Evolutionary conservation across 768 basidiomycete species (phyloP), one percentile per base, ranked within the genome.

Genomic region (Exidia glandulosa): DNA sequence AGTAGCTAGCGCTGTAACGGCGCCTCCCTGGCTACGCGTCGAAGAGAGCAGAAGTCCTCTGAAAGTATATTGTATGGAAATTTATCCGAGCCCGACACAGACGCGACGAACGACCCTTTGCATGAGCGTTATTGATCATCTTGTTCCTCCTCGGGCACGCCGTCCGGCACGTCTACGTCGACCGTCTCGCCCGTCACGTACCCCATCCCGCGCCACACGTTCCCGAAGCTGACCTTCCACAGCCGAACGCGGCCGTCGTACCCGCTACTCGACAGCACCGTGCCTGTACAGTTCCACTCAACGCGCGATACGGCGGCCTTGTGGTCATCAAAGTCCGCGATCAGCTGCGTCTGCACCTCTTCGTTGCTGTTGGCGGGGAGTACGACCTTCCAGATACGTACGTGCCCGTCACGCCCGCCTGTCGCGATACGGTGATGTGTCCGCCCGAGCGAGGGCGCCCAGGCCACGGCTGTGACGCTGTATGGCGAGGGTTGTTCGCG

Each of bases 211-310:
- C 87, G 76, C 90, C 92, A 91, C 13, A 94, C 88, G 65, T 77
- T 91, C 60, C 87, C 90, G 59, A 63, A 85, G 77, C 88, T 85
- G 1, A 86, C 85, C 71, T 92, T 93, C 90, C 90, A 94, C 36
- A 94, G 71, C 6, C 90, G 80, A 31, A 94, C 79, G 9, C 89
- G 78, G 6, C 91, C 85, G 64, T 94, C 85, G 66, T 94, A 89
- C 0, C 91, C 90, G 1, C 88, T 83, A 2, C 87, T 90, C 2
- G 88, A 86, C 9, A 94, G 76, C 7, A 93, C 79, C 4, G 92
- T 93, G 87, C 89, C 89, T 36, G 86, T 89, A 57, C 93, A 84
- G 69, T 95, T 95, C 92, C 95, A 97, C 69, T 94, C 94, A 0
- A 99, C 94, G 79, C 2, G 87, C 86, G 7, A 94, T 81, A 3